A percentile compares a stretch with the other conserved stretches of the same genome.
These are phyloP conservation scores for Cryptosporidium canis DNA, from an alignment of 169 alveolate species.

Conservation along the genomic window DNA sequence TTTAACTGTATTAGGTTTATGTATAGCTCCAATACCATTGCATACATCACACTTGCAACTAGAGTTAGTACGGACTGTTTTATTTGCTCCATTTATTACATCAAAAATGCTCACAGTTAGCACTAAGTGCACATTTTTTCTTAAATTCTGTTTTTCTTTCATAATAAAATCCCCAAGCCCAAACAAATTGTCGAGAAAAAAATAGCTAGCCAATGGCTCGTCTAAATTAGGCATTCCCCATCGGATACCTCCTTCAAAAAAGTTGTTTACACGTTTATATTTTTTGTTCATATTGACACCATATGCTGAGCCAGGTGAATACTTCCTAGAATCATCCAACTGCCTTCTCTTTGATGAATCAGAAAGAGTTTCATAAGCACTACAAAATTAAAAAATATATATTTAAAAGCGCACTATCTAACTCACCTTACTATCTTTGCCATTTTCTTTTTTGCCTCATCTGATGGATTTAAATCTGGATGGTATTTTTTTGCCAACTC, in stretches of 20 bases:
- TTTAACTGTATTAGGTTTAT: constrained; percentile 78
- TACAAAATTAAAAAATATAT: constrained; percentile 56
- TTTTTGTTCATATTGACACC: constrained; percentile 69
- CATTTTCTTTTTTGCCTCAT: constrained; percentile 92
- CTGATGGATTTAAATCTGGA: constrained; percentile 94
- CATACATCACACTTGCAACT: constrained; percentile 83
- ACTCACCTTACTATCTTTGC: constrained; percentile 90
- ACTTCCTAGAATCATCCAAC: constrained; percentile 90
- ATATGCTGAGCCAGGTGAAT: constrained; percentile 80
- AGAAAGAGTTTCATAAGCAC: constrained; percentile 93
- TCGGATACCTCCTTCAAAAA: constrained; percentile 78
- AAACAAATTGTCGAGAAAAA: background rate
- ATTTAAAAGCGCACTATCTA: background rate
- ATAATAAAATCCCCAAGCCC: background rate
- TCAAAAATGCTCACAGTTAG: constrained; percentile 86
- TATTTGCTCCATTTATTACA: constrained; percentile 85
- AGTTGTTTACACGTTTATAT: constrained; percentile 61
- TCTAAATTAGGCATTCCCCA: constrained; percentile 88
- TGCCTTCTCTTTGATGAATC: constrained; percentile 90
- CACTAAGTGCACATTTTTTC: constrained; percentile 79
- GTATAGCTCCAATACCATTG: constrained; percentile 83
- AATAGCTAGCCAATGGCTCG: constrained; percentile 80
- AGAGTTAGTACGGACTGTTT: constrained; percentile 47
- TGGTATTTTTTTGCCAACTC: constrained; percentile 91
- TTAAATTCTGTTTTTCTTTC: constrained; percentile 78